These are phyloP conservation scores for Sugiyamaella smithiae DNA, from an alignment of 805 yeast species.

Conservation along the genomic window DNA sequence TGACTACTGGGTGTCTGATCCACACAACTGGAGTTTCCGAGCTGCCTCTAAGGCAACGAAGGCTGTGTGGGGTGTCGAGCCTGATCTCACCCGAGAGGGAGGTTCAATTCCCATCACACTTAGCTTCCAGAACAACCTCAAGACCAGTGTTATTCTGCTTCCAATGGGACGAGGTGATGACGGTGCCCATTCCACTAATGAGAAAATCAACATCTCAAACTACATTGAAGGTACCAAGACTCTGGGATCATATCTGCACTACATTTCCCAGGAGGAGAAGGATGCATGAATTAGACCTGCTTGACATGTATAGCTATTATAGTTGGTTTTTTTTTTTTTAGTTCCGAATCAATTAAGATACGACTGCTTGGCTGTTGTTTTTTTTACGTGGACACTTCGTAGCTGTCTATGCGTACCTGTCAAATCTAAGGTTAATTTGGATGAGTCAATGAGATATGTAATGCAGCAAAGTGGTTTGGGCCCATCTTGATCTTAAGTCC, in stretches of 20 bases:
- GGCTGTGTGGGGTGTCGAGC: slow-evolving; percentile 90
- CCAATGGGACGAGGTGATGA: slow-evolving; percentile 99
- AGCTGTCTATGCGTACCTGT: too few species aligned
- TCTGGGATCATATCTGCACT: slow-evolving; percentile 89
- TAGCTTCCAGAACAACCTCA: slow-evolving; percentile 83
- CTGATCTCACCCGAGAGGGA: slow-evolving; percentile 98
- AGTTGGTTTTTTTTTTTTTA: neutral
- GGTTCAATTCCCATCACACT: slow-evolving; percentile 98
- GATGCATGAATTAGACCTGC: slow-evolving; percentile 22
- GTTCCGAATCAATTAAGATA: too few species aligned
- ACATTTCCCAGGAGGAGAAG: slow-evolving; percentile 51
- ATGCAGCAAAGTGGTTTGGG: too few species aligned
- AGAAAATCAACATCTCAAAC: slow-evolving; percentile 84
- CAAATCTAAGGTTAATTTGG: too few species aligned
- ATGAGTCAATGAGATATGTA: too few species aligned
- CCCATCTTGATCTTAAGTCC: too few species aligned
- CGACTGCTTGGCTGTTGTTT: too few species aligned
- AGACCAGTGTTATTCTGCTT: slow-evolving; percentile 79
- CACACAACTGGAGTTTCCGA: slow-evolving; percentile 84
- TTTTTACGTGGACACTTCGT: too few species aligned
- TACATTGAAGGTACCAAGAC: slow-evolving; percentile 93
- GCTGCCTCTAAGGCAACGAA: slow-evolving; percentile 95
- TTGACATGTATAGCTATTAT: neutral
- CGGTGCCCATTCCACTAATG: slow-evolving; percentile 98
- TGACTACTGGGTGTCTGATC: slow-evolving; percentile 93